Base-by-base conservation (phyloP, 169 alveolate genomes). In the Cryptosporidium sp. region DNA sequence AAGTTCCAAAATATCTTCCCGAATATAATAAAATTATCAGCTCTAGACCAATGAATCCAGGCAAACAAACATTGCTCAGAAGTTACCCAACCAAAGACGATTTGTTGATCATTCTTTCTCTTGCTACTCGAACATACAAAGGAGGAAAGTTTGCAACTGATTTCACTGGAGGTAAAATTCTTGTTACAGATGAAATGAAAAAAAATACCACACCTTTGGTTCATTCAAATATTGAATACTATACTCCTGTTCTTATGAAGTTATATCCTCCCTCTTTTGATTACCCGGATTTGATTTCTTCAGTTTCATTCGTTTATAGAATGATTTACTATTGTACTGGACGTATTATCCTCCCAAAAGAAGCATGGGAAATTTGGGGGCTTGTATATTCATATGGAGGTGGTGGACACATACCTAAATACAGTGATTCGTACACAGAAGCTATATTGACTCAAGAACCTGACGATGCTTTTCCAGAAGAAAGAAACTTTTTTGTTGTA, bases 291-390 rank as follows among this genome's bases (percentile, higher is more conserved):
- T 26, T 53, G 42, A 26, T 80, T 48, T 31, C 75, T 29, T 62
- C 89, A n/a, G 75, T 45, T 39, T 42, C 80, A 29, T 80, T 80
- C 29, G 75, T 80, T 26, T 80, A 80, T 42, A 80, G 89, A 42
- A 39, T 80, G 53, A 80, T 80, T 16, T 62, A 61, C 44, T 80
- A 80, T 44, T 61, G 89, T 29, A 80, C 75, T 7, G 89, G 80
- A 2, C 10, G 33, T 42, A 80, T 80, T 29, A 62, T 80, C 39
- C 14, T 56, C 23, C 69, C 68, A 31, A 65, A 35, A n/a, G 89
- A 80, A 45, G 89, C 89, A 9, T 80, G 89, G 89, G 69, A 80
- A 60, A 60, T 80, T 42, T 62, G 80, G 75, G 80, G 69, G n/a
- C 60, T 44, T 14, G 69, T 65, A 14, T 31, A 45, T 37, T 31